Conservation (phyloP, 768 basidiomycete genomes). For the Terana coerulea region DNA sequence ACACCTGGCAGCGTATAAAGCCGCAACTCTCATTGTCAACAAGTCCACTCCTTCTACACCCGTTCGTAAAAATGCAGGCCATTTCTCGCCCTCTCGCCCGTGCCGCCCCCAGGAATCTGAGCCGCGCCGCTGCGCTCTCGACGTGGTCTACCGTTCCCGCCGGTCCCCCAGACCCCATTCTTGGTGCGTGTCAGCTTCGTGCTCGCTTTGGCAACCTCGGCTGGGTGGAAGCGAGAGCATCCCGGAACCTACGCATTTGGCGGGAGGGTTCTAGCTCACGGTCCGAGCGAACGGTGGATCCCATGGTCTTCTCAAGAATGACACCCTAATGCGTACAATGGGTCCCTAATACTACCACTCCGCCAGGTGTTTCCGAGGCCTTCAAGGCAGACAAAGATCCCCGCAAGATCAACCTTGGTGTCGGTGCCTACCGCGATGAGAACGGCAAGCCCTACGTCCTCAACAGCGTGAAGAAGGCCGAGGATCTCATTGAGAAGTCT, state of each 20-base stretch:
- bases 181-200: slow-evolving; percentile 49
- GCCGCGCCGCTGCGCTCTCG: slow-evolving; percentile 46
- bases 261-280: slow-evolving; percentile 1
- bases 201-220: slow-evolving; percentile 4
- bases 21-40: slow-evolving; percentile 9
- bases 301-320: neutral
- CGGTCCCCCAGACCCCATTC: slow-evolving; percentile 91
- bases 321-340: neutral
- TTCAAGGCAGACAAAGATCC: slow-evolving; percentile 94
- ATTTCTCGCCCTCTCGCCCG: slow-evolving; percentile 42
- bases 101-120: slow-evolving; percentile 40
- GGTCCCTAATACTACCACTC: neutral
- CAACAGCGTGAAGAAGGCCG: slow-evolving; percentile 87
- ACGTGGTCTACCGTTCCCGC: slow-evolving; percentile 81
- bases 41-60: slow-evolving; percentile 20
- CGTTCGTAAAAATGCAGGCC: slow-evolving; percentile 35
- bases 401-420: slow-evolving; percentile 96
- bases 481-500: slow-evolving; percentile 61
- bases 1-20: slow-evolving; percentile 8
- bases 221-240: neutral
- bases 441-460: slow-evolving; percentile 95
- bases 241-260: neutral
- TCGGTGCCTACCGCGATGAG: slow-evolving; percentile 93
- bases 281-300: neutral
- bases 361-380: slow-evolving; percentile 83